phyloP scores from a whole-genome alignment of 2,329 filamentous ascomycete species.

The Aspergillus carbonarius region DNA sequence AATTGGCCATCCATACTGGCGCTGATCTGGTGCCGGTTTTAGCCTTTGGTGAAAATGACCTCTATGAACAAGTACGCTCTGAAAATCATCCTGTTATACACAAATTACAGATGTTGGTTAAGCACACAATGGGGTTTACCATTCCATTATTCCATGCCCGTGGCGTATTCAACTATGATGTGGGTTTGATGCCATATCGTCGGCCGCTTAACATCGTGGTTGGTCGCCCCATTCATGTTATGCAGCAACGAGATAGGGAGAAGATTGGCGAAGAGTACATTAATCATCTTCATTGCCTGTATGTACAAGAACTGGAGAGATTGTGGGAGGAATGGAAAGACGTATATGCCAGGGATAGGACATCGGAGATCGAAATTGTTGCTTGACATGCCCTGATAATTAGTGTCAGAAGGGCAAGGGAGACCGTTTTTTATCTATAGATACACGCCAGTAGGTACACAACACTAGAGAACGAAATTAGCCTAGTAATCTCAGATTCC shows the following conservation, averaged over 20 bases:
- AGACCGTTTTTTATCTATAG: neutral
- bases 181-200: constrained; percentile 92
- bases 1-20: constrained; percentile 86
- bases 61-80: constrained; percentile 86
- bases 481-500: neutral
- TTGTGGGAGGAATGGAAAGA: constrained; percentile 51
- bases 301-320: constrained; percentile 61
- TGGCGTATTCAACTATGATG: constrained; percentile 96
- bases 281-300: constrained; percentile 74
- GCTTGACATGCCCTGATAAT: constrained; percentile 24
- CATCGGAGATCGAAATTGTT: constrained; percentile 46
- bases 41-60: constrained; percentile 90
- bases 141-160: constrained; percentile 85
- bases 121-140: constrained; percentile 87
- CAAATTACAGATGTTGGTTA: constrained; percentile 76
- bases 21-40: constrained; percentile 91
- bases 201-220: constrained; percentile 86
- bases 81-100: constrained; percentile 76
- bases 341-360: constrained; percentile 45
- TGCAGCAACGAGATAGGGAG: constrained; percentile 53
- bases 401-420: neutral
- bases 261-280: constrained; percentile 73
- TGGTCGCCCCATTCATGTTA: constrained; percentile 74
- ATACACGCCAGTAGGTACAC: neutral
- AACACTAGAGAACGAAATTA: neutral